Evolutionary conservation across 2,329 filamentous ascomycete genomes (phyloP), one percentile per base, ranked within the genome.

Genomic region (Colletotrichum sp.): DNA sequence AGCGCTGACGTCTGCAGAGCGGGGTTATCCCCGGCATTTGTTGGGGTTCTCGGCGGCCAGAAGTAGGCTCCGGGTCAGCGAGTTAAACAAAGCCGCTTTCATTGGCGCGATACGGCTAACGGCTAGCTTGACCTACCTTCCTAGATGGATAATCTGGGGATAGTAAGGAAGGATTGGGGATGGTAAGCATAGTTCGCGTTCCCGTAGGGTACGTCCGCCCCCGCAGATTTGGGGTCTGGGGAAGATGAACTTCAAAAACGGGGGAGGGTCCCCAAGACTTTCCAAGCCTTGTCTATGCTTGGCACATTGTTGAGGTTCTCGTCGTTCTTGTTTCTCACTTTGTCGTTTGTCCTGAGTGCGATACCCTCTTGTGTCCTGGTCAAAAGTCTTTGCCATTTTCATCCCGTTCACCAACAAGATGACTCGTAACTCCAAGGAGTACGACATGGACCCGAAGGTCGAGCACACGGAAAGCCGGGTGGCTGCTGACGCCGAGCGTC

Each of bases 381-480:
- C 12, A 21, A 59, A 44, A 26, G 59, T 9, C 24, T 21, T 30
- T 59, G 7, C n/a, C n/a, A 18, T 32, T 10, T 30, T 49, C 15
- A 21, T 32, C 5, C 5, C 3, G 16, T 21, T 52, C 2, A 24
- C 13, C 4, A 5, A n/a, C 59, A 32, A 34, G 24, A 71, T 76
- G 71, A 12, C 71, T 39, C 62, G 62, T 39, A 39, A 32, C 18
- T 32, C 52, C 8, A 71, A 70, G 28, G 67, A 75, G n/a, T 30
- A 44, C 24, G 71, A 72, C 6, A 78, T 79, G 69, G 65, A 77
- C 52, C 65, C 69, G 36, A 80, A 82, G 66, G 67, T 52, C 21
- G 76, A 79, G 18, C 75, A 79, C 64, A 76, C 72, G 28, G 78
- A 79, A 64, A 73, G 78, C 70, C 75, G 79, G 62, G 66, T 76